Conservation (phyloP, 441 rosid genomes). For the Biscutella laevigata region DNA sequence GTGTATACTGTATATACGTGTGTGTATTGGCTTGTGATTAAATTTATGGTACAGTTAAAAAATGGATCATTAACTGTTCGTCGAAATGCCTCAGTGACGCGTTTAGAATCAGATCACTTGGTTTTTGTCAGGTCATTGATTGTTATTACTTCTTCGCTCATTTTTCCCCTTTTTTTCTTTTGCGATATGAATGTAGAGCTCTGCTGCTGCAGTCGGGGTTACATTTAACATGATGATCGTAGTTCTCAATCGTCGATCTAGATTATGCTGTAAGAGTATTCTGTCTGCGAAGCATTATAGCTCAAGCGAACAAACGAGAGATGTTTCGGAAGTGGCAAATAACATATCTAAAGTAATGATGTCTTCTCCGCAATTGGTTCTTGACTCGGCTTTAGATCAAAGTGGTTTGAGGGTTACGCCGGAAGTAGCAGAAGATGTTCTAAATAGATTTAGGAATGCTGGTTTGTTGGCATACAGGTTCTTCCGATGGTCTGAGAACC, state of each 20-base stretch:
- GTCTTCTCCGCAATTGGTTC: conserved; percentile 45
- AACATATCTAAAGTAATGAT: conserved; percentile 56
- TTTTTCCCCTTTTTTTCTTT: neutral
- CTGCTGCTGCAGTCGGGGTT: neutral
- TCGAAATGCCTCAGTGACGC: conserved; percentile 20
- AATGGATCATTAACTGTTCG: conserved; percentile 16
- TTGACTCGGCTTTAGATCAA: conserved; percentile 64
- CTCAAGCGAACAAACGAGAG: conserved; percentile 28
- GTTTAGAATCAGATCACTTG: neutral
- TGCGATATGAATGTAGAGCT: neutral
- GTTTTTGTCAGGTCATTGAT: neutral
- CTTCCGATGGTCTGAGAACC: conserved; percentile 87
- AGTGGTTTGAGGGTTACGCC: conserved; percentile 50
- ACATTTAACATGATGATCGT: conserved; percentile 14
- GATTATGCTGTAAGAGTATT: conserved; percentile 16
- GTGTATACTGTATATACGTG: neutral
- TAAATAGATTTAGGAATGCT: conserved; percentile 60
- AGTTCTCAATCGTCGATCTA: conserved; percentile 4
- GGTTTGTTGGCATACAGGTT: conserved; percentile 72
- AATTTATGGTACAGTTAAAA: neutral
- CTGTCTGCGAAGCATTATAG: conserved; percentile 25
- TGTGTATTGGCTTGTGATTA: neutral
- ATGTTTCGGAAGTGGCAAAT: conserved; percentile 30
- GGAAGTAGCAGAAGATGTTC: conserved; percentile 58
- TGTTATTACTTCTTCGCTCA: no score